Evolutionary conservation across 345 rosid species (phyloP).

Genomic region (Lenwebbia sp.): DNA sequence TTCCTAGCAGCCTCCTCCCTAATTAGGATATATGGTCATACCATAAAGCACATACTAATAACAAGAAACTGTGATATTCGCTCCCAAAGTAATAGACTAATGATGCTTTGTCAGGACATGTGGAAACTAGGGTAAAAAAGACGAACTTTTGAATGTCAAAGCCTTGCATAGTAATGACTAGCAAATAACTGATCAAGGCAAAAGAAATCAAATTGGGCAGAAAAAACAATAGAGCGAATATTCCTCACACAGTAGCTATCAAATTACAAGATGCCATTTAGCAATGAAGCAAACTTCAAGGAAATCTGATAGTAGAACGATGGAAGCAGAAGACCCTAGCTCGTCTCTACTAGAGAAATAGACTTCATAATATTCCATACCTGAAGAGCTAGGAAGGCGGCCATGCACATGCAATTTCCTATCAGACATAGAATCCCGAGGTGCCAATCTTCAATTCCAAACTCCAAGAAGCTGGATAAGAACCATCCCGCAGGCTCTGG

Average conservation of each 20-base stretch:
- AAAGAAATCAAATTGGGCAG: not conserved
- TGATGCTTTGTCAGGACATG: not conserved
- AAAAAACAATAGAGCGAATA: not conserved
- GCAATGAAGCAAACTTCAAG: not conserved
- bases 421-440: constrained; percentile 90
- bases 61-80: not conserved
- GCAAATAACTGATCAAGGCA: not conserved
- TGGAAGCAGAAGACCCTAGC: not conserved
- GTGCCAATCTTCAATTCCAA: constrained; percentile 73
- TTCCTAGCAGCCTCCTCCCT: not conserved
- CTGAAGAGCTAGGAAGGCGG: constrained; percentile 89
- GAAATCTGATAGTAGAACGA: not conserved
- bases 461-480: constrained; percentile 38
- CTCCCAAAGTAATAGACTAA: not conserved
- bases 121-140: not conserved
- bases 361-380: constrained; percentile 14
- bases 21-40: not conserved
- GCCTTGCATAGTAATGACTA: not conserved
- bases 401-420: constrained; percentile 98
- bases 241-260: not conserved
- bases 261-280: not conserved
- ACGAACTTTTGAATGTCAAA: not conserved
- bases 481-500: constrained; percentile 86
- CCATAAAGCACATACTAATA: not conserved
- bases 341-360: not conserved